Percentiles rank a stretch among this genome's conserved stretches.
phyloP scores from a whole-genome alignment of 1,139 yeast species.

The Debaryomyces udenii region DNA sequence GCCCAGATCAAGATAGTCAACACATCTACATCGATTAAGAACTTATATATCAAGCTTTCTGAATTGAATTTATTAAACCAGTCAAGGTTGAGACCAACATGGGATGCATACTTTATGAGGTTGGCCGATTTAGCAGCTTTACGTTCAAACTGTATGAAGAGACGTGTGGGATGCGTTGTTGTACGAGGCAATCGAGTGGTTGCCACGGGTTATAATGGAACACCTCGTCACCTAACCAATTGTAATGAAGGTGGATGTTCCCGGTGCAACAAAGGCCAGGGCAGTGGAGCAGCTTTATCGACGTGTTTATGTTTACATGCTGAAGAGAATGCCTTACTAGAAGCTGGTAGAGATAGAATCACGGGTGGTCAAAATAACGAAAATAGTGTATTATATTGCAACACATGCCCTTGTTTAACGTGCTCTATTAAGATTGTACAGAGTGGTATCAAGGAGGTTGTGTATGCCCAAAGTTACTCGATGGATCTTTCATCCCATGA shows the following conservation, averaged over 20 bases:
- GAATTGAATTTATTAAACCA: conserved; percentile 57
- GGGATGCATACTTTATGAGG: conserved; percentile 96
- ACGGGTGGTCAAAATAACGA: conserved; percentile 25
- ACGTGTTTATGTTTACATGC: conserved; percentile 96
- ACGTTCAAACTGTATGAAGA: conserved; percentile 93
- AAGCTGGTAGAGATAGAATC: conserved; percentile 89
- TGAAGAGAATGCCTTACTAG: conserved; percentile 92
- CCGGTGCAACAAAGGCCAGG: conserved; percentile 76
- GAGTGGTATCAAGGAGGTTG: conserved; percentile 89
- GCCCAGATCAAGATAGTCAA: conserved; percentile 68
- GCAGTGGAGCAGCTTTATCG: conserved; percentile 61
- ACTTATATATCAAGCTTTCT: conserved; percentile 54
- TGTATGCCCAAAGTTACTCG: conserved; percentile 86
- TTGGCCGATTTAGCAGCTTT: conserved; percentile 91
- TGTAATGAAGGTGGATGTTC: conserved; percentile 96
- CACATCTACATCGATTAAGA: conserved; percentile 49
- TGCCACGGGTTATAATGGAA: conserved; percentile 97
- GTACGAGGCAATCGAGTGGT: conserved; percentile 84
- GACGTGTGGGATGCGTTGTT: conserved; percentile 94
- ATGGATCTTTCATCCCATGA: conserved; percentile 80
- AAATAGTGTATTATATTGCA: conserved; percentile 78
- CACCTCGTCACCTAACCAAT: conserved; percentile 83
- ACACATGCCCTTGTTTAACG: conserved; percentile 96
- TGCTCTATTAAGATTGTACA: conserved; percentile 95
- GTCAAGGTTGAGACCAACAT: conserved; percentile 80